Conservation (phyloP, 768 basidiomycete species). For the Xerocomus brunneocitrinus region DNA sequence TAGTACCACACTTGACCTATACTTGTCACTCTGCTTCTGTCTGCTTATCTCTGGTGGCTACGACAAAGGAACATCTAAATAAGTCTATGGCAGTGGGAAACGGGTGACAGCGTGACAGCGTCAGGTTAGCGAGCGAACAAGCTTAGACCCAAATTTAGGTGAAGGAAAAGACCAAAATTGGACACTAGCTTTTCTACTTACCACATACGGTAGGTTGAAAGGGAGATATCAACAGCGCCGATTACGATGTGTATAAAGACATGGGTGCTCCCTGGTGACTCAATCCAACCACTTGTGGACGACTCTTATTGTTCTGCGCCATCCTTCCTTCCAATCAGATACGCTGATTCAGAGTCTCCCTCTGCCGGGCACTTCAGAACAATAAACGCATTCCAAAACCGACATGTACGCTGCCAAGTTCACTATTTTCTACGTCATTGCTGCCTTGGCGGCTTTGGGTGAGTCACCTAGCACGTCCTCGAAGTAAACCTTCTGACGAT, state of each 20-base stretch:
- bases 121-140: constrained; percentile 18
- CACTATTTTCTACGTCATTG: constrained; percentile 28
- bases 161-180: constrained; percentile 20
- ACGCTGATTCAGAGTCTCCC: not conserved
- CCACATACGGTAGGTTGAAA: constrained; percentile 28
- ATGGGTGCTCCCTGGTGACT: constrained; percentile 2
- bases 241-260: constrained; percentile 24
- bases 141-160: constrained; percentile 25
- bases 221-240: constrained; percentile 4
- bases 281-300: constrained; percentile 15
- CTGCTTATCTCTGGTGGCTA: not conserved
- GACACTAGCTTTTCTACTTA: constrained; percentile 15
- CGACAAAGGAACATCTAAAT: constrained; percentile 24
- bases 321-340: constrained; percentile 3
- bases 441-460: constrained; percentile 24
- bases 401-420: constrained; percentile 27
- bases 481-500: not conserved
- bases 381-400: constrained; percentile 27
- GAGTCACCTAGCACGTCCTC: not conserved
- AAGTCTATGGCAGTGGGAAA: constrained; percentile 3
- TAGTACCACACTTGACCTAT: not conserved
- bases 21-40: too few species aligned
- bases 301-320: constrained; percentile 31
- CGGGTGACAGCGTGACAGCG: not conserved
- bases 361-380: constrained; percentile 13